Base-by-base conservation (phyloP, 768 basidiomycete species). In the Pisolithus tinctorius region DNA sequence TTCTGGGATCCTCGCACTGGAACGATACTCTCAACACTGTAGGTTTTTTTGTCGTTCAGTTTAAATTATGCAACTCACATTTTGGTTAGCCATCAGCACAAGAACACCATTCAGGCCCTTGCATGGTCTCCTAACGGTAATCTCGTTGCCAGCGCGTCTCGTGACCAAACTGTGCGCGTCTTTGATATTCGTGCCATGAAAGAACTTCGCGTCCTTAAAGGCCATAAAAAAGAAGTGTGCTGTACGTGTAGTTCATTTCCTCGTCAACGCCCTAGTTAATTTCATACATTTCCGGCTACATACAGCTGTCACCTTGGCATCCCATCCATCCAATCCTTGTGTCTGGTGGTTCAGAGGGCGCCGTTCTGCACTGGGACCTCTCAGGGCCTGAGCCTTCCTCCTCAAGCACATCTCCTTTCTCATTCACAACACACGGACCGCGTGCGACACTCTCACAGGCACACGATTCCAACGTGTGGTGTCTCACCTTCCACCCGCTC, bases 181-280 rank as follows among this genome's bases (percentile, higher is more conserved):
- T 99, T 97, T 62, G 96, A 99, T 63, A 97, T 99, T 57, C 84
- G 96, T 16, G 93, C 93, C 45, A 95, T 99, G 89, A 94, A 95
- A 67, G 94, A 98, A 65, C 83, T 91, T 66, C 82, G 89, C 23
- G 72, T 90, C 16, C 81, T 97, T 56, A 91, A 92, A 61, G 96
- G 96, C 1, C 96, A 99, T 77, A 93, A 93, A 65, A 95, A 97
- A 63, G 96, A 98, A 79, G 93, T 96, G 38, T 94, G 93, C 73
- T 93, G 91, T 94, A 72, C 54, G 91, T 76, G 17, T 7, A 1
- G 25, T 25, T 31, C 45, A 25, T 48, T 46, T 26, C 17, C 50
- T 25, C 44, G 29, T n/a, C 11, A n/a, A 10, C 27, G 20, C 29
- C 20, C 14, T 30, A 31, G 41, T 46, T 47, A 46, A 9, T 23